phyloP scores from a whole-genome alignment of 768 basidiomycete species.

The Mycena albidolilacea region DNA sequence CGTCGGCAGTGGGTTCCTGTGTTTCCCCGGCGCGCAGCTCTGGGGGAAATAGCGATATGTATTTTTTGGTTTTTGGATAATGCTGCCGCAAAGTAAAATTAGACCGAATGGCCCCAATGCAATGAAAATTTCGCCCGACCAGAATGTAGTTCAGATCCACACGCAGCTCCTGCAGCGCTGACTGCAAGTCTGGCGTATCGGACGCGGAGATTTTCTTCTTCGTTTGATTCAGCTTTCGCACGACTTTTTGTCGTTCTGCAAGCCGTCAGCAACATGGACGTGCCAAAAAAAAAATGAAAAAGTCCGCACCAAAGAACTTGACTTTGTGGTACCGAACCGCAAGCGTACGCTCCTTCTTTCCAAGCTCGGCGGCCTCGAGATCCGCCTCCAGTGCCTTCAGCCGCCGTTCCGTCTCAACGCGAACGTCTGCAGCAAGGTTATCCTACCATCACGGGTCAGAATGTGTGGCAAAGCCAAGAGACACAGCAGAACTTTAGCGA shows the following conservation, averaged over 20 bases:
- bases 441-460: slow-evolving; percentile 62
- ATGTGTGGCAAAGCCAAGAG: neutral
- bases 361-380: slow-evolving; percentile 72
- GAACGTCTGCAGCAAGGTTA: slow-evolving; percentile 86
- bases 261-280: neutral
- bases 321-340: slow-evolving; percentile 89
- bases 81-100: slow-evolving; percentile 61
- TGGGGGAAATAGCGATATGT: slow-evolving; percentile 91
- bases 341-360: slow-evolving; percentile 79
- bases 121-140: slow-evolving; percentile 56
- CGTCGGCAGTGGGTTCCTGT: slow-evolving; percentile 55
- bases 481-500: slow-evolving; percentile 75
- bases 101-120: neutral
- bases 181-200: slow-evolving; percentile 58
- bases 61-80: slow-evolving; percentile 89
- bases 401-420: slow-evolving; percentile 86
- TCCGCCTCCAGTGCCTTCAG: slow-evolving; percentile 83
- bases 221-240: slow-evolving; percentile 81
- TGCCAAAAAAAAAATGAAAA: neutral
- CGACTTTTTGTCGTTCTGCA: slow-evolving; percentile 89
- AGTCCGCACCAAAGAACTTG: slow-evolving; percentile 91
- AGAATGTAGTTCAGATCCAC: slow-evolving; percentile 93
- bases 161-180: slow-evolving; percentile 73
- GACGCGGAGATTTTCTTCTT: slow-evolving; percentile 65
- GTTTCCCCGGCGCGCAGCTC: slow-evolving; percentile 62